Evolutionary conservation across 2,329 filamentous ascomycete genomes (phyloP).

Genomic region (Penicillium decumbens): DNA sequence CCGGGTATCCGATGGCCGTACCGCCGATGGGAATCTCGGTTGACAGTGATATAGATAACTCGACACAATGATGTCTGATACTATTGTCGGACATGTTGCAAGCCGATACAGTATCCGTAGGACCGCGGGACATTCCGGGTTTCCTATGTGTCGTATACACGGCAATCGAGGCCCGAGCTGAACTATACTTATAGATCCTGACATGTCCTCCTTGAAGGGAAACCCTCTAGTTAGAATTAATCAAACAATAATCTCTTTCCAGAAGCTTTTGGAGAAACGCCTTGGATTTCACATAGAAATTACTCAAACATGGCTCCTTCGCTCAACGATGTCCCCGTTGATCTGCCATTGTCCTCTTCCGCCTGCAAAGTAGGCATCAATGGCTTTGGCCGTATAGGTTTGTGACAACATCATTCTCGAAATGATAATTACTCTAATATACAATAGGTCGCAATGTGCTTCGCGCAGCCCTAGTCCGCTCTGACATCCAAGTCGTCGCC

Average conservation of each 20-base stretch:
- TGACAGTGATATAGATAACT: background rate
- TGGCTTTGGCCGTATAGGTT: slow-evolving; percentile 87
- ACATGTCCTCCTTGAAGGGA: background rate
- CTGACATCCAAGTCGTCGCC: slow-evolving; percentile 26
- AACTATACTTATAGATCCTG: slow-evolving; percentile 17
- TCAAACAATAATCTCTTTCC: background rate
- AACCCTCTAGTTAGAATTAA: slow-evolving; percentile 5
- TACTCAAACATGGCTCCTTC: slow-evolving; percentile 20
- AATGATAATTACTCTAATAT: background rate
- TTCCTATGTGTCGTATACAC: background rate
- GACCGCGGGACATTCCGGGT: slow-evolving; percentile 11
- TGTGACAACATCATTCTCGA: background rate
- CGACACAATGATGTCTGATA: background rate
- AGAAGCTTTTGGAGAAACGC: background rate
- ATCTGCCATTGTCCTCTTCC: slow-evolving; percentile 6
- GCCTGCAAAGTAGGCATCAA: slow-evolving; percentile 77
- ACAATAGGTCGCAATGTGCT: slow-evolving; percentile 60
- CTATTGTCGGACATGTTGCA: slow-evolving; percentile 3
- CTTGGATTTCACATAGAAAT: background rate
- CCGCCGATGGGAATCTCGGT: slow-evolving; percentile 4
- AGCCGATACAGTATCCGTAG: slow-evolving; percentile 14
- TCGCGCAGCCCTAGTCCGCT: slow-evolving; percentile 21
- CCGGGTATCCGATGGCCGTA: slow-evolving; percentile 18
- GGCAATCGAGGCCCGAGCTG: background rate
- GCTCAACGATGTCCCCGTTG: slow-evolving; percentile 20